Evolutionary conservation across 352 stramenopile genomes (phyloP).

Genomic region (Pythium vanterpoolii): DNA sequence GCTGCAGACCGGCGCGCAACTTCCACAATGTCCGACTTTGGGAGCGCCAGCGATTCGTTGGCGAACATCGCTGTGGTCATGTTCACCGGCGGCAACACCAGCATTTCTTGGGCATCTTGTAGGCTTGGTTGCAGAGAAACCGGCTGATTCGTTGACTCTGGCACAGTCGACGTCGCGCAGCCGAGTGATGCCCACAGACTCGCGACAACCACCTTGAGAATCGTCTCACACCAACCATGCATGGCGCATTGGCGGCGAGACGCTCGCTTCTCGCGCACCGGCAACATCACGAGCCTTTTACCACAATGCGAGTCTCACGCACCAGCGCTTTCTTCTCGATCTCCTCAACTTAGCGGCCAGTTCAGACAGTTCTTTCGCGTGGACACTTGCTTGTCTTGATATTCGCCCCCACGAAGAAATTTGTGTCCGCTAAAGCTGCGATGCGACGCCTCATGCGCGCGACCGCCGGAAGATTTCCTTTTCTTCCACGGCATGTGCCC

Average conservation of each 20-base stretch:
- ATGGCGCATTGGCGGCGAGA: neutral
- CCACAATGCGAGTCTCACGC: neutral
- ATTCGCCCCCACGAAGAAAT: neutral
- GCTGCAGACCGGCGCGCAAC: slow-evolving; percentile 1
- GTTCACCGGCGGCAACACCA: neutral
- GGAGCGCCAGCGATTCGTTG: slow-evolving; percentile 28
- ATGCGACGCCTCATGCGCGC: neutral
- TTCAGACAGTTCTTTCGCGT: neutral
- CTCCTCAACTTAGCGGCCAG: neutral
- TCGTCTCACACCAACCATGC: neutral
- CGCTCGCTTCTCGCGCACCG: neutral
- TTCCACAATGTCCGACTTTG: slow-evolving; percentile 2
- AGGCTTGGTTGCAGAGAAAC: neutral
- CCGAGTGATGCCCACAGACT: neutral
- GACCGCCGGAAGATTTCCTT: slow-evolving; percentile 2
- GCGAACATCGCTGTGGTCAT: slow-evolving; percentile 4
- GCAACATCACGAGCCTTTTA: neutral
- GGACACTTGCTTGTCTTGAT: neutral
- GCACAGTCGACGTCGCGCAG: neutral
- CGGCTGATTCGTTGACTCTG: neutral
- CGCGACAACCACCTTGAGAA: neutral
- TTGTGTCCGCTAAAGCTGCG: neutral
- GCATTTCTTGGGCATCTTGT: neutral
- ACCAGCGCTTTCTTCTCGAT: neutral
- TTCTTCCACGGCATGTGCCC: neutral